A percentile compares a stretch with the other conserved stretches of the same genome.
Conservation (phyloP, 1,284 basidiomycete species). For the Ustilago shanxiensis region DNA sequence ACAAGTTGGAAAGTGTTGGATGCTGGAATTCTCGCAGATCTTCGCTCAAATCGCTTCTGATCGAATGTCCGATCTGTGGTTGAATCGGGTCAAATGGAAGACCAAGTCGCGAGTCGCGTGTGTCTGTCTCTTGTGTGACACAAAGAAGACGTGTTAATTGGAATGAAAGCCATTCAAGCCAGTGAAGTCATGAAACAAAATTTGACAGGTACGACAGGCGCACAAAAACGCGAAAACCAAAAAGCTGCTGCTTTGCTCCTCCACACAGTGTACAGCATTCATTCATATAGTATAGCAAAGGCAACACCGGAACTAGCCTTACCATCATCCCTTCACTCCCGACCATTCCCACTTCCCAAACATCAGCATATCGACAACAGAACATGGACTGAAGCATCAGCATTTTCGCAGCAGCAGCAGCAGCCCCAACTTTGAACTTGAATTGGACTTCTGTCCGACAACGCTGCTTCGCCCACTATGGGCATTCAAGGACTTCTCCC, state of each 20-base stretch:
- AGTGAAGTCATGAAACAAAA: not conserved
- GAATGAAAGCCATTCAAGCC: not conserved
- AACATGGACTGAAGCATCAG: not conserved
- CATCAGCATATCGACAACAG: not conserved
- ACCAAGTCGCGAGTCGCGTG: conserved; percentile 34
- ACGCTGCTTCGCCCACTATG: conserved; percentile 51
- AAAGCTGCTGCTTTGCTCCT: not conserved
- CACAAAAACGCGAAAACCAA: not conserved
- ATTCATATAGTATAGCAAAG: no score
- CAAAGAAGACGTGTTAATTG: conserved; percentile 25
- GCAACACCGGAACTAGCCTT: no score
- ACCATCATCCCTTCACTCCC: no score
- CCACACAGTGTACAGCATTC: no score
- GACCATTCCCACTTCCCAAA: no score
- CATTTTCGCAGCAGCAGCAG: no score
- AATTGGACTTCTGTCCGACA: not conserved
- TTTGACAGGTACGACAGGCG: conserved; percentile 14
- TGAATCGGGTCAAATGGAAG: not conserved
- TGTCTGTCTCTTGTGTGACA: conserved; percentile 1
- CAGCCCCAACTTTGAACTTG: no score
- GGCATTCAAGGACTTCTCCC: conserved; percentile 94
- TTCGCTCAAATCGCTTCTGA: not conserved
- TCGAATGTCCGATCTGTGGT: not conserved
- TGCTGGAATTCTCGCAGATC: not conserved
- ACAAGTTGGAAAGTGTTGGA: not conserved